Conservation (phyloP, 805 yeast genomes). For the Metschnikowia cerradonensis region DNA sequence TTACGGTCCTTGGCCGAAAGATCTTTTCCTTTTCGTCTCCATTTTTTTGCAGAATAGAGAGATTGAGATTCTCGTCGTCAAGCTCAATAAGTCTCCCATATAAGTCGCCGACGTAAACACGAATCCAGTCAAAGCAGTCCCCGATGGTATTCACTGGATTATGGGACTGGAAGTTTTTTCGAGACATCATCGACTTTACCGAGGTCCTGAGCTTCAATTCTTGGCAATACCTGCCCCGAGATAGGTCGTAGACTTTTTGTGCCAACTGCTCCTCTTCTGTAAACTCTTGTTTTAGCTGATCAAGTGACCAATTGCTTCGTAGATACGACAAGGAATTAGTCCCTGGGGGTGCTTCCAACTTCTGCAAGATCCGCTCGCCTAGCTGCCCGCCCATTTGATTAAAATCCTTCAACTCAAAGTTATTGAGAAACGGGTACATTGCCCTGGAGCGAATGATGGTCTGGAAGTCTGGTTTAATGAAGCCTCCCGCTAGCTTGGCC, state of each 20-base stretch:
- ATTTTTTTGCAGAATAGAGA: constrained; percentile 21
- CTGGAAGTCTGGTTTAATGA: constrained; percentile 80
- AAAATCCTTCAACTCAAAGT: constrained; percentile 66
- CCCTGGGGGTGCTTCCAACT: constrained; percentile 48
- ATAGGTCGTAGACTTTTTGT: constrained; percentile 52
- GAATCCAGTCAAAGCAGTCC: constrained; percentile 75
- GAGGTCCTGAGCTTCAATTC: constrained; percentile 57
- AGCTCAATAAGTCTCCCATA: constrained; percentile 65
- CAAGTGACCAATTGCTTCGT: constrained; percentile 43
- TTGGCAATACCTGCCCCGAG: constrained; percentile 57
- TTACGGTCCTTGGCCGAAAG: constrained; percentile 54
- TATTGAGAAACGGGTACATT: constrained; percentile 50
- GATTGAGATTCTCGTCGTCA: constrained; percentile 55
- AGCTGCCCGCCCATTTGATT: constrained; percentile 90
- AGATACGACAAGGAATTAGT: constrained; percentile 45
- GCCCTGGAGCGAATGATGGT: constrained; percentile 58
- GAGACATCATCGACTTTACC: constrained; percentile 83
- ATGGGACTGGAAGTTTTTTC: constrained; percentile 67
- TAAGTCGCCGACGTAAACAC: constrained; percentile 78
- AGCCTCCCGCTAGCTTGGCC: constrained; percentile 86
- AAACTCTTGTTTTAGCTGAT: constrained; percentile 19
- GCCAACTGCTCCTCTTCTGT: constrained; percentile 48
- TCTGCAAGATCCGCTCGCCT: constrained; percentile 57
- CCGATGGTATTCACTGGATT: constrained; percentile 45
- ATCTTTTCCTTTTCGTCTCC: constrained; percentile 23